Evolutionary conservation across 2,329 filamentous ascomycete genomes (phyloP).

Genomic region (Ceratocystis diversiconidia): DNA sequence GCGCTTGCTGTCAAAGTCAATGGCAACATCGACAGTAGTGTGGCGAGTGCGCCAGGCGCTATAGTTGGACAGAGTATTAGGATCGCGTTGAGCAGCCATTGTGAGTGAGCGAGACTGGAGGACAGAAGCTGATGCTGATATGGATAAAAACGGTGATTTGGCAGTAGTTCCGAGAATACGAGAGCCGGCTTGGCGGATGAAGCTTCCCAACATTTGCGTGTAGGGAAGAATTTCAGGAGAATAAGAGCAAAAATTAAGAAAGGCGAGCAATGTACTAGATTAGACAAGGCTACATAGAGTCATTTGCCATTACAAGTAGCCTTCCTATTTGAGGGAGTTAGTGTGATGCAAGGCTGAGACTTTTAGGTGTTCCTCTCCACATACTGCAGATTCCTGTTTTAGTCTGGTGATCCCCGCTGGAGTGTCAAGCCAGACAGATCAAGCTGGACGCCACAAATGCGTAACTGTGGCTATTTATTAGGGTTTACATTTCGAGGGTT

Average conservation of each 20-base stretch:
- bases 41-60: slow-evolving; percentile 73
- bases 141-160: not conserved
- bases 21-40: slow-evolving; percentile 64
- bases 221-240: not conserved
- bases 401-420: not conserved
- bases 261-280: not conserved
- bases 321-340: not conserved
- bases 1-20: slow-evolving; percentile 69
- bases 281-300: no score
- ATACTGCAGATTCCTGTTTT: slow-evolving; percentile 17
- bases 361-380: slow-evolving; percentile 1
- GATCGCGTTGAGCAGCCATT: slow-evolving; percentile 45
- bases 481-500: not conserved
- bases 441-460: not conserved
- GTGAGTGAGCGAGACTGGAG: slow-evolving; percentile 3
- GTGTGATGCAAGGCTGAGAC: slow-evolving; percentile 14
- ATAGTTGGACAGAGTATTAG: slow-evolving; percentile 86
- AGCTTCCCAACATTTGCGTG: slow-evolving; percentile 15
- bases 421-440: not conserved
- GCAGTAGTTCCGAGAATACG: slow-evolving; percentile 10
- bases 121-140: not conserved
- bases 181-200: slow-evolving; percentile 15
- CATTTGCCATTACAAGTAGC: not conserved
- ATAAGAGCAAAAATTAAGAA: not conserved
- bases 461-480: not conserved